These are phyloP conservation scores for Russula foetens DNA, from an alignment of 768 basidiomycete species.

Conservation along the genomic window DNA sequence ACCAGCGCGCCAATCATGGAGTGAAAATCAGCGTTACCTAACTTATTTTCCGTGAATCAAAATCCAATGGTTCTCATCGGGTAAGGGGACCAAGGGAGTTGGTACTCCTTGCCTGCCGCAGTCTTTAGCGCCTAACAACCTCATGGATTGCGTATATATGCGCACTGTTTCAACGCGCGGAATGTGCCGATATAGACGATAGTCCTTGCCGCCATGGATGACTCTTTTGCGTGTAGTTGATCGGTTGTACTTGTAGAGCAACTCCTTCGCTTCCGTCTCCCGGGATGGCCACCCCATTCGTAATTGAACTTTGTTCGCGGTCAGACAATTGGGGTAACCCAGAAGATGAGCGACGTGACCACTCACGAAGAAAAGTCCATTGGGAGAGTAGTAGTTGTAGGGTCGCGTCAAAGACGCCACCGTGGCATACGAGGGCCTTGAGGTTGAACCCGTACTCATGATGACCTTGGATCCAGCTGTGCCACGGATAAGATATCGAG, in stretches of 20 bases:
- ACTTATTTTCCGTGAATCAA: conserved; percentile 72
- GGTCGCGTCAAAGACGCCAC: conserved; percentile 82
- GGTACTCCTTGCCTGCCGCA: conserved; percentile 53
- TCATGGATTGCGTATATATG: conserved; percentile 15
- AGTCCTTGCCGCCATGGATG: conserved; percentile 86
- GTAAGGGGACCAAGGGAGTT: conserved; percentile 75
- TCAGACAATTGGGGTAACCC: background rate
- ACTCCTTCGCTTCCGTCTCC: conserved; percentile 47
- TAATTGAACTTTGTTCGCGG: conserved; percentile 57
- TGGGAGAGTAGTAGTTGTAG: conserved; percentile 82
- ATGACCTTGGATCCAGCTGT: conserved; percentile 92
- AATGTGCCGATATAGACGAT: conserved; percentile 77
- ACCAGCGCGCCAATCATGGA: background rate
- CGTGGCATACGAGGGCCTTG: conserved; percentile 88
- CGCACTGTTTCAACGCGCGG: conserved; percentile 79
- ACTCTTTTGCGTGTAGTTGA: conserved; percentile 78
- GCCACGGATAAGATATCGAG: background rate
- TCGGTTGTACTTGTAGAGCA: conserved; percentile 63
- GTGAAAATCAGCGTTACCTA: conserved; percentile 35
- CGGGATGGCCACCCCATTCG: conserved; percentile 78
- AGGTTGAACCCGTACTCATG: conserved; percentile 82
- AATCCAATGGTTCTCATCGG: conserved; percentile 92
- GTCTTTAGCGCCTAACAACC: background rate
- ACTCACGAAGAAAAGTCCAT: conserved; percentile 85
- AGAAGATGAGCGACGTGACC: background rate